phyloP scores from a whole-genome alignment of 177 flowering plant genomes.

The Vitis hybrid region DNA sequence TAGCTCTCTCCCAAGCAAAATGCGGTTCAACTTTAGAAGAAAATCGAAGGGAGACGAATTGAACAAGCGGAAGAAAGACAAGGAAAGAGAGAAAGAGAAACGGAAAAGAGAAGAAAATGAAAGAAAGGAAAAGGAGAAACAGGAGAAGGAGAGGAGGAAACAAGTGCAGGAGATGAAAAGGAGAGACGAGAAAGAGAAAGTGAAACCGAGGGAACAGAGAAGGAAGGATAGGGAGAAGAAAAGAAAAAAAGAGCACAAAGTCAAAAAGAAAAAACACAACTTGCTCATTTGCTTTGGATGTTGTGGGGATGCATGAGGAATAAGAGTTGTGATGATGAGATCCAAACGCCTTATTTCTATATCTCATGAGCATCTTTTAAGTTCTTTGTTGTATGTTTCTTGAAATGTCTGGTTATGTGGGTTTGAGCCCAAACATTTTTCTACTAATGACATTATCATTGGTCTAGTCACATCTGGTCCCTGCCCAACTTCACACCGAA shows the following conservation, averaged over 20 bases:
- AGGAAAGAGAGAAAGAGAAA: conserved; percentile 8
- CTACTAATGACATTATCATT: no score
- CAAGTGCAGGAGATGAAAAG: conserved; percentile 11
- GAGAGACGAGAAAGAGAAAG: conserved; percentile 16
- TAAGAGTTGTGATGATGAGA: no score
- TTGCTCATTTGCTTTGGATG: background rate
- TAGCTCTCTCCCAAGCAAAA: background rate
- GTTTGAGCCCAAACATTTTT: no score
- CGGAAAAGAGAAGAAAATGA: conserved; percentile 1
- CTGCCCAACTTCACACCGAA: no score
- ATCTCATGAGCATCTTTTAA: no score
- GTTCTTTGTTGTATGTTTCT: no score
- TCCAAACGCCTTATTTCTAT: no score
- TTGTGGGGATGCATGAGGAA: background rate
- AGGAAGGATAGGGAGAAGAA: conserved; percentile 14
- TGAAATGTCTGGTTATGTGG: no score
- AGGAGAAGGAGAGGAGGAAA: conserved; percentile 2
- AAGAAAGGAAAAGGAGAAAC: conserved; percentile 5
- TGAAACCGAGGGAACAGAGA: conserved; percentile 7
- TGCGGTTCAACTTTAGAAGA: conserved; percentile 14
- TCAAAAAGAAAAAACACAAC: background rate
- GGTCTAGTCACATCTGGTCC: no score
- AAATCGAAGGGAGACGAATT: conserved; percentile 16
- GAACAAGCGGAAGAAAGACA: conserved; percentile 16
- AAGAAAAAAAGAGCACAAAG: conserved; percentile 5